Percentiles rank a stretch among this genome's conserved stretches.
phyloP scores from a whole-genome alignment of 2,329 filamentous ascomycete species.

The Colletotrichum sp. region DNA sequence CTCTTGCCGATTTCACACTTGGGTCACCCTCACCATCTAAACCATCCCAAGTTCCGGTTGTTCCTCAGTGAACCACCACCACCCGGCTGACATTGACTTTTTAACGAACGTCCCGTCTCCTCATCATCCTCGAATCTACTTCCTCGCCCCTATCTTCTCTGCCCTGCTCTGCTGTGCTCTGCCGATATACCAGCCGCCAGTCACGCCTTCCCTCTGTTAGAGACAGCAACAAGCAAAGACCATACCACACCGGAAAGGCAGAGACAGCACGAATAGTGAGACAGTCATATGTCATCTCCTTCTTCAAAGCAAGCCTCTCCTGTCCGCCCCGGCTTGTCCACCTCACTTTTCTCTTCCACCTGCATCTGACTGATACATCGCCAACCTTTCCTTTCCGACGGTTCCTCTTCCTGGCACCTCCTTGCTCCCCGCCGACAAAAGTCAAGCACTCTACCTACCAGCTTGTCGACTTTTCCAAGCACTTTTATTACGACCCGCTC shows the following conservation, averaged over 20 bases:
- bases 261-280: background rate
- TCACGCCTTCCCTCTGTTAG: background rate
- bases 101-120: background rate
- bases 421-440: background rate
- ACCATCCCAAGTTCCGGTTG: conserved; percentile 1
- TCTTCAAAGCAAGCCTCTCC: background rate
- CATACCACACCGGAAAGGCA: background rate
- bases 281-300: background rate
- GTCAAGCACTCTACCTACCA: background rate
- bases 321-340: background rate
- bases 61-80: conserved; percentile 1
- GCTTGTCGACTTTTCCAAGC: background rate
- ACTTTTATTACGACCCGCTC: conserved; percentile 8
- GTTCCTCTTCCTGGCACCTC: background rate
- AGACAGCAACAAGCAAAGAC: background rate
- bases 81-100: background rate
- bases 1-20: background rate
- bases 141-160: background rate
- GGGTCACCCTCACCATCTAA: background rate
- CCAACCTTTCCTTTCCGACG: background rate
- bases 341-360: background rate
- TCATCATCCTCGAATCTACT: background rate
- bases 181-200: background rate
- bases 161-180: background rate
- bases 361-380: background rate